These are phyloP conservation scores for Camellia lanceoleosa DNA, from an alignment of 148 eudicot species.

Conservation along the genomic window DNA sequence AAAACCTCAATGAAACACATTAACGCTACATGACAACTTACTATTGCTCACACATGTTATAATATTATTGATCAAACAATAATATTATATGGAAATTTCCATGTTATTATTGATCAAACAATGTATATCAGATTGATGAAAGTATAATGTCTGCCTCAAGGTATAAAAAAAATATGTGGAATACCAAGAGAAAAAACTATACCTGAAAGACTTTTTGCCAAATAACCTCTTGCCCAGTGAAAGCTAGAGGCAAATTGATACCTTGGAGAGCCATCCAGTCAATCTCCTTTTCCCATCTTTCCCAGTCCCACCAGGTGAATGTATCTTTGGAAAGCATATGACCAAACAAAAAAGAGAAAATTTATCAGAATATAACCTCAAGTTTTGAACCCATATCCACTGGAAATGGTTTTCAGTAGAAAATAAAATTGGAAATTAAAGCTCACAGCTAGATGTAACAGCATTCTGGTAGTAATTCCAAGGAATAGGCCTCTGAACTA, in stretches of 20 bases:
- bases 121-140: background rate
- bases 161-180: background rate
- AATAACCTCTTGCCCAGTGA: conserved; percentile 57
- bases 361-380: background rate
- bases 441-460: conserved; percentile 52
- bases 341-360: background rate
- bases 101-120: background rate
- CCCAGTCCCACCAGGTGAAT: conserved; percentile 66
- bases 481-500: conserved; percentile 41
- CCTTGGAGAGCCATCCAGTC: conserved; percentile 64
- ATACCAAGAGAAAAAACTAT: background rate
- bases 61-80: background rate
- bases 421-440: background rate
- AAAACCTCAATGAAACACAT: background rate
- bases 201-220: conserved; percentile 63
- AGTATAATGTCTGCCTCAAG: background rate
- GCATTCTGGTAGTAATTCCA: conserved; percentile 60
- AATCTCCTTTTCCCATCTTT: conserved; percentile 61
- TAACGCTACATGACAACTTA: too few species aligned
- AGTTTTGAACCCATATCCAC: background rate
- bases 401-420: background rate
- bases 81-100: background rate
- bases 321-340: conserved; percentile 28
- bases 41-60: too few species aligned
- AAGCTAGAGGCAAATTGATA: conserved; percentile 51